Evolutionary conservation across 2,329 filamentous ascomycete species (phyloP).

Genomic region (Coniochaeta sp.): DNA sequence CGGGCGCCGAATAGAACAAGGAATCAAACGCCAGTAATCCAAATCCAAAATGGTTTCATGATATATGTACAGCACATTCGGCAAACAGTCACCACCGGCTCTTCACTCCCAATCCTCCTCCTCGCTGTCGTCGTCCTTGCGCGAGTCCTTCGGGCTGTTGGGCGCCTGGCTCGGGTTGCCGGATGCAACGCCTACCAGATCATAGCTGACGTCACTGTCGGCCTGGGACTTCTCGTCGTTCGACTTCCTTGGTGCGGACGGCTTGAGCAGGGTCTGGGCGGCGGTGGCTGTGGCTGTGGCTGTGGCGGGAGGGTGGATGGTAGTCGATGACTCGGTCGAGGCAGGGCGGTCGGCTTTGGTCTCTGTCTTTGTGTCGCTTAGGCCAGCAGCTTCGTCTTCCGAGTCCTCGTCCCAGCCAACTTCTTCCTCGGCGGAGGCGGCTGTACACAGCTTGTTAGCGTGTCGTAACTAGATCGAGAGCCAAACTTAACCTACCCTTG

Average conservation of each 20-base stretch:
- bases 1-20: too few species aligned
- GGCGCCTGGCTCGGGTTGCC: slow-evolving; percentile 74
- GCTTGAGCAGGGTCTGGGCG: slow-evolving; percentile 44
- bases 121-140: slow-evolving; percentile 50
- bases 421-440: slow-evolving; percentile 54
- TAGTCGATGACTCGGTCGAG: slow-evolving; percentile 52
- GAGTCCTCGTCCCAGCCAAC: slow-evolving; percentile 23
- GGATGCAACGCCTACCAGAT: slow-evolving; percentile 75
- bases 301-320: slow-evolving; percentile 43
- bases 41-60: too few species aligned
- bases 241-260: slow-evolving; percentile 61
- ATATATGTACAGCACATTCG: too few species aligned
- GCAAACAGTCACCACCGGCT: too few species aligned
- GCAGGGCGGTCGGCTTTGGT: slow-evolving; percentile 28
- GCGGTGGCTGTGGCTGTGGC: too few species aligned
- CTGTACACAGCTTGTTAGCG: slow-evolving; percentile 33
- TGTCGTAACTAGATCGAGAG: slow-evolving; percentile 16
- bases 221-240: slow-evolving; percentile 86
- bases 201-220: slow-evolving; percentile 93
- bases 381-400: slow-evolving; percentile 26
- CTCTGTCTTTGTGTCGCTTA: slow-evolving; percentile 19
- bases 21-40: too few species aligned
- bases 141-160: slow-evolving; percentile 52
- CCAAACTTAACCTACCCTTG: slow-evolving; percentile 34
- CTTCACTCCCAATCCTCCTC: slow-evolving; percentile 70